phyloP scores from a whole-genome alignment of 495 filamentous ascomycete species.

The Penicillium psychrofluorescens region DNA sequence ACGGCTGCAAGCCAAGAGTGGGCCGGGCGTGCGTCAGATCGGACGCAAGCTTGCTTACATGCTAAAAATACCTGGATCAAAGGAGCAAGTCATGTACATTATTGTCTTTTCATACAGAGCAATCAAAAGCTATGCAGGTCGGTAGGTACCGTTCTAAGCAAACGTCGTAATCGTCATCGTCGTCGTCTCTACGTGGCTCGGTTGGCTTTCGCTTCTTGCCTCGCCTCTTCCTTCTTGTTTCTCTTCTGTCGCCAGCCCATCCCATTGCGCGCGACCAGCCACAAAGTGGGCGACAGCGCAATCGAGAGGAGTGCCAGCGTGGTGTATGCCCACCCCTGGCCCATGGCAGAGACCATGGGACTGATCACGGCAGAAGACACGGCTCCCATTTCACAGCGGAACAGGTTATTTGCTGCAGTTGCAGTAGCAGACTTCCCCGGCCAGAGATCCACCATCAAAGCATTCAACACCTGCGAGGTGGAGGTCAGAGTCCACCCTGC shows the following conservation, averaged over 20 bases:
- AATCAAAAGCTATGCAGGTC: too few species aligned
- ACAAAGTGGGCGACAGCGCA: constrained; percentile 43
- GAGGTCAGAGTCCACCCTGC: constrained; percentile 50
- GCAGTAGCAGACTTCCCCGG: constrained; percentile 53
- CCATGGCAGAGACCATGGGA: constrained; percentile 59
- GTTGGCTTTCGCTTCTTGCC: constrained; percentile 1
- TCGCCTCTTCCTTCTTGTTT: constrained; percentile 13
- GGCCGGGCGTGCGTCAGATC: too few species aligned
- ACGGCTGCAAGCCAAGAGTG: too few species aligned
- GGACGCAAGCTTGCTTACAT: too few species aligned
- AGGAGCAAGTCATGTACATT: too few species aligned
- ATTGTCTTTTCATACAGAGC: too few species aligned
- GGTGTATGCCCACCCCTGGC: constrained; percentile 63
- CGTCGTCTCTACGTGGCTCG: too few species aligned
- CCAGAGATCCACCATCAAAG: constrained; percentile 61
- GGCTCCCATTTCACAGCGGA: constrained; percentile 60
- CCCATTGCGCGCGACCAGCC: constrained; percentile 36
- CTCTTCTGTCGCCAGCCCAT: constrained; percentile 43
- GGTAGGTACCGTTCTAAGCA: too few species aligned
- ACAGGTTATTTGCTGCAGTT: constrained; percentile 65
- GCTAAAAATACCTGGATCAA: too few species aligned
- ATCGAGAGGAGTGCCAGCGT: constrained; percentile 52
- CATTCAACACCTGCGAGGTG: constrained; percentile 49
- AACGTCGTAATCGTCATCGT: too few species aligned
- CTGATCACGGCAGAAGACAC: constrained; percentile 58